Evolutionary conservation across 2,329 filamentous ascomycete species (phyloP), one percentile per base, ranked within the genome.

Genomic region (Xylariaceae sp.): DNA sequence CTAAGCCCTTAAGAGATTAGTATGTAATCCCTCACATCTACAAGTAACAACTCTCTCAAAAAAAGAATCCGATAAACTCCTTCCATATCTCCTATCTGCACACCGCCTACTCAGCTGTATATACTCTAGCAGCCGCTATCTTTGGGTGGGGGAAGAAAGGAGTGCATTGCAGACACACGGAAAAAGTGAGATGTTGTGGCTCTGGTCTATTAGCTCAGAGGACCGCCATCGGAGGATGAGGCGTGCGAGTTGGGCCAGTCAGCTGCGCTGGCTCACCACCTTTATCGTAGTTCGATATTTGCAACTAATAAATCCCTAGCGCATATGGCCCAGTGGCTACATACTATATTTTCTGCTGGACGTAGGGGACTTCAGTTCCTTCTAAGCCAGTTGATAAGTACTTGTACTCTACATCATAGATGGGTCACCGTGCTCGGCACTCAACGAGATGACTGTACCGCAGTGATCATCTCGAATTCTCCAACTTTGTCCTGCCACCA

Each of bases 201-300:
- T 50, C 49, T 40, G 36, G 37, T 41, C 49, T 50, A 43, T 53
- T 53, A 53, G 47, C 44, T 46, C 39, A 35, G 23, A 35, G n/a
- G 44, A 50, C 47, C 47, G 56, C 45, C 49, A 58, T 58, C 53
- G 56, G 56, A 58, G 52, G 48, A 53, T 51, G 51, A 49, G 44
- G 44, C 51, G 49, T 58, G 48, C 32, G 23, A 44, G 26, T 36
- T 37, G 36, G 35, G 24, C 53, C 53, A 58, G 23, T 41, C 23
- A 51, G 52, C 52, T 41, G 39, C 23, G 24, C 36, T 21, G 11
- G 32, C 44, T 49, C 42, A 51, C 39, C 37, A 27, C 39, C 39
- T 29, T 29, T 16, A 29, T n/a, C n/a, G 20, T 24, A 15, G 39
- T 26, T 16, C 16, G 20, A 27, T 42, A 26, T 20, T 26, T 44